A percentile compares a stretch with the other conserved stretches of the same genome.
These are phyloP conservation scores for Torulaspora maleeae DNA, from an alignment of 805 yeast genomes.

Conservation along the genomic window DNA sequence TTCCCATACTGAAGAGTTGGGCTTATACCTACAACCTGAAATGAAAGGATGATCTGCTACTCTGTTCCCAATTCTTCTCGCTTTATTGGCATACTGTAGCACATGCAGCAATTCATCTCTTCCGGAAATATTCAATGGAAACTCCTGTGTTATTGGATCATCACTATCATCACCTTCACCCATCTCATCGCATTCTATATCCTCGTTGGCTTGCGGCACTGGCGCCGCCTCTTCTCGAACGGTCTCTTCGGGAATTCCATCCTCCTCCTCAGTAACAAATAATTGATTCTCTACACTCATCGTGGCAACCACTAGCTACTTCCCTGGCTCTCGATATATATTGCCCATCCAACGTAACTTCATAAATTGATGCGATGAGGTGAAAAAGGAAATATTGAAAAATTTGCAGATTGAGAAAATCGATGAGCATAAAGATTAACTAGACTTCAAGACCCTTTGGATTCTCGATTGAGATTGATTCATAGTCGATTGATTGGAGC, in stretches of 20 bases:
- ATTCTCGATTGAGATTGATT: neutral
- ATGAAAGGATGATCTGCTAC: constrained; percentile 36
- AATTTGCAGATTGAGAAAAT: constrained; percentile 11
- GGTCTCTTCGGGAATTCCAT: constrained; percentile 13
- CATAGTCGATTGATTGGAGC: neutral
- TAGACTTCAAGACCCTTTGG: neutral
- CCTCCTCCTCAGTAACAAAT: constrained; percentile 39
- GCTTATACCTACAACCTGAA: constrained; percentile 52
- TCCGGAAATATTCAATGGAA: constrained; percentile 49
- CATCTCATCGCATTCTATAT: neutral
- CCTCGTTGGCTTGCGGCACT: neutral
- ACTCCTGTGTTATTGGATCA: constrained; percentile 58
- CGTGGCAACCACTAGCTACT: neutral
- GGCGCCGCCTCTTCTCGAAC: neutral
- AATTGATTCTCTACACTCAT: constrained; percentile 24
- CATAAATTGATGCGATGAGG: constrained; percentile 3
- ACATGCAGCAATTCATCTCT: constrained; percentile 38
- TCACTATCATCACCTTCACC: constrained; percentile 36
- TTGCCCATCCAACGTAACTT: neutral
- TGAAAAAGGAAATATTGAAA: constrained; percentile 10
- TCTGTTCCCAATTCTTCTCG: constrained; percentile 26
- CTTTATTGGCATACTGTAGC: constrained; percentile 51
- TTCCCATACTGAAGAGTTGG: constrained; percentile 59
- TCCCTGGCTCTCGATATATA: neutral
- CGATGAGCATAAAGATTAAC: constrained; percentile 22